Percentiles rank a stretch among this genome's conserved stretches.
phyloP scores from a whole-genome alignment of 306 rosid species.

The Purshia tridentata region DNA sequence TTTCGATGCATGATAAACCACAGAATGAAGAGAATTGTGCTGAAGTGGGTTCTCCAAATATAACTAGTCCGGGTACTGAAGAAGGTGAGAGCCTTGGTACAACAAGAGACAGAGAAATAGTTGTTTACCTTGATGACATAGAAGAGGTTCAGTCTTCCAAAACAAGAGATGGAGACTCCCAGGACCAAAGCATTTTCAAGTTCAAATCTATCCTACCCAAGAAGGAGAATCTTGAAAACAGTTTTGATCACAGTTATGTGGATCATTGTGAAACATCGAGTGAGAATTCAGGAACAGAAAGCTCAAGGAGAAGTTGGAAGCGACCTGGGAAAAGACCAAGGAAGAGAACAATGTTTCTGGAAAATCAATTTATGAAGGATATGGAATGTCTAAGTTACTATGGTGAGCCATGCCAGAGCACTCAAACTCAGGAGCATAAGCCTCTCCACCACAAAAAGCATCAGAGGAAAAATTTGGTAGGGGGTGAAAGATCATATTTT shows the following conservation, averaged over 20 bases:
- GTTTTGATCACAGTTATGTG: slow-evolving; percentile 16
- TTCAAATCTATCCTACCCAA: slow-evolving; percentile 34
- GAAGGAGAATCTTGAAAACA: slow-evolving; percentile 16
- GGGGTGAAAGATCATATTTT: slow-evolving; percentile 18
- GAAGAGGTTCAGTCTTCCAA: slow-evolving; percentile 45
- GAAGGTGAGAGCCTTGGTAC: neutral
- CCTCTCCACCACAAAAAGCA: slow-evolving; percentile 20
- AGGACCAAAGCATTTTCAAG: slow-evolving; percentile 55
- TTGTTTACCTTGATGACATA: slow-evolving; percentile 50
- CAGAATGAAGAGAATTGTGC: slow-evolving; percentile 14
- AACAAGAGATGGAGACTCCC: slow-evolving; percentile 31
- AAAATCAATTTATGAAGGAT: slow-evolving; percentile 43
- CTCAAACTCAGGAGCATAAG: too few species aligned
- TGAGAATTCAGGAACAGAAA: slow-evolving; percentile 40
- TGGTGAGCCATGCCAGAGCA: neutral
- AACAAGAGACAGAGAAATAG: slow-evolving; percentile 22
- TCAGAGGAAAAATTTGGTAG: slow-evolving; percentile 23
- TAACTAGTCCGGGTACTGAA: neutral
- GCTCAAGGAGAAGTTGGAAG: slow-evolving; percentile 32
- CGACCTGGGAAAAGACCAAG: slow-evolving; percentile 41
- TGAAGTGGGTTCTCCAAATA: slow-evolving; percentile 15
- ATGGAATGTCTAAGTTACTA: slow-evolving; percentile 42
- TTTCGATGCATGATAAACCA: slow-evolving; percentile 26
- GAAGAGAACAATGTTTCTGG: slow-evolving; percentile 42
- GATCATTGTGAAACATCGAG: slow-evolving; percentile 27